Conservation (phyloP, 2,329 filamentous ascomycete genomes). For the Aspergillus sp. region DNA sequence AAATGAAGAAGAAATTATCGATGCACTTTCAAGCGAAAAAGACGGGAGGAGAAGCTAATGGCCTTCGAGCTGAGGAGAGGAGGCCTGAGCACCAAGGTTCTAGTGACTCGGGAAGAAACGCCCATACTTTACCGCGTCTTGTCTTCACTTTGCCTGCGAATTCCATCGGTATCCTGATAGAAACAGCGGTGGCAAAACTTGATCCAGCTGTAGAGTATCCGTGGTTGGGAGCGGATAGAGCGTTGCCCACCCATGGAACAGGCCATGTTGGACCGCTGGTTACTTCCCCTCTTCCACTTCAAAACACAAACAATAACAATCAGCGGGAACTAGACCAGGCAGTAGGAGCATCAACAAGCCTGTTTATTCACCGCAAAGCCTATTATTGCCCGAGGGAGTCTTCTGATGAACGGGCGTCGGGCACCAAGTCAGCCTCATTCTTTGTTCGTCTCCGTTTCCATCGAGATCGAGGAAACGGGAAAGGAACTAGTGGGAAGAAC, state of each 20-base stretch:
- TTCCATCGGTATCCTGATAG: background rate
- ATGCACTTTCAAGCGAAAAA: background rate
- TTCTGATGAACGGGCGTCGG: conserved; percentile 1
- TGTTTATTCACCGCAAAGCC: background rate
- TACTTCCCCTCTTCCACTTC: background rate
- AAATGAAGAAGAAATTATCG: background rate
- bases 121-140: background rate
- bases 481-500: background rate
- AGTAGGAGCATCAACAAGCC: background rate
- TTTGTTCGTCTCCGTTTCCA: background rate
- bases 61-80: background rate
- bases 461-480: background rate
- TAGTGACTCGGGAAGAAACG: background rate
- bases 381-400: background rate
- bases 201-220: background rate
- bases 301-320: background rate
- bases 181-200: background rate
- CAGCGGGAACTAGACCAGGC: background rate
- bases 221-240: background rate
- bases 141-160: background rate
- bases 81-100: background rate
- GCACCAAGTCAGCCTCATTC: conserved; percentile 4
- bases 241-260: background rate
- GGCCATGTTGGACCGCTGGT: background rate
- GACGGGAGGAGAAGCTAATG: background rate